These are phyloP conservation scores for Apiotrichum mycotoxinovorans DNA, from an alignment of 1,284 basidiomycete species.

Conservation along the genomic window DNA sequence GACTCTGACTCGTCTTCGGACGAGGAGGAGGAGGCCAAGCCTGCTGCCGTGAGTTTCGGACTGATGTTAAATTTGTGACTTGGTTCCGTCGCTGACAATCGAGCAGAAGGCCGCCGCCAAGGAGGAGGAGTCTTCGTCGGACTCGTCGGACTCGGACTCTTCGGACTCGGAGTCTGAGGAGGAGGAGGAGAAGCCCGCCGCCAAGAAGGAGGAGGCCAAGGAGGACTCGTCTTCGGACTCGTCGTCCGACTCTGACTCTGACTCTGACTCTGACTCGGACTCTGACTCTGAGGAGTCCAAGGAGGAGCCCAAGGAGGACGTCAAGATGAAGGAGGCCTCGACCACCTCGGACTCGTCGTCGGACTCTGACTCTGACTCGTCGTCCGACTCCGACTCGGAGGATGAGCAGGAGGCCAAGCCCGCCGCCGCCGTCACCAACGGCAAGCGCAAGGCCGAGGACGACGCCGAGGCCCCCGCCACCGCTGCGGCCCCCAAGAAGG, in stretches of 20 bases:
- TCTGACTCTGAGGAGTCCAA: conserved; percentile 31
- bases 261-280: conserved; percentile 7
- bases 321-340: too few species aligned
- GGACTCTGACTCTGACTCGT: conserved; percentile 17
- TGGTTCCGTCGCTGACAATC: background rate
- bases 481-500: conserved; percentile 61
- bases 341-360: conserved; percentile 1
- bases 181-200: conserved; percentile 34
- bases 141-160: conserved; percentile 18
- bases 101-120: conserved; percentile 7
- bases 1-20: conserved; percentile 12
- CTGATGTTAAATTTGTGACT: too few species aligned
- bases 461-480: conserved; percentile 55
- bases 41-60: conserved; percentile 6
- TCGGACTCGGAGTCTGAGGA: conserved; percentile 20
- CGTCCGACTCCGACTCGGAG: conserved; percentile 22
- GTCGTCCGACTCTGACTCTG: conserved; percentile 18
- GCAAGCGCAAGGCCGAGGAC: conserved; percentile 51
- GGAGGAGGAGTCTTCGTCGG: conserved; percentile 1
- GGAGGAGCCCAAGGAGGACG: conserved; percentile 9
- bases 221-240: background rate
- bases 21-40: conserved; percentile 15
- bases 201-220: conserved; percentile 11
- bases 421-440: conserved; percentile 37
- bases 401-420: conserved; percentile 36